These are phyloP conservation scores for Boletus rubescentipes DNA, from an alignment of 768 basidiomycete genomes.

Conservation along the genomic window DNA sequence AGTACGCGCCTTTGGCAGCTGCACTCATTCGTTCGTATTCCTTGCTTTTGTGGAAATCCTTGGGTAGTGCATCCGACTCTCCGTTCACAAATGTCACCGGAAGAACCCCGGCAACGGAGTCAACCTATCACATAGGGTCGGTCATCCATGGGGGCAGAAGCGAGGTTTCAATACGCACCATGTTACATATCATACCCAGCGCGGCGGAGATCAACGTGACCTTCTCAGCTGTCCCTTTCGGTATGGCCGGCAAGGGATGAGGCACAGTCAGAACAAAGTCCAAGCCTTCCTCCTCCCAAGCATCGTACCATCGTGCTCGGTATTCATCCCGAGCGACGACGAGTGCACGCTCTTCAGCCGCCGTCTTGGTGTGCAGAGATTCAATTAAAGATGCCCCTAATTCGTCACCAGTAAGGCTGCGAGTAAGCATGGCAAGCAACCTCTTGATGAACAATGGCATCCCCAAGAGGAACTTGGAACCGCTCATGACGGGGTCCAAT, in stretches of 20 bases:
- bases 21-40: slow-evolving; percentile 38
- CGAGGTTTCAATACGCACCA: slow-evolving; percentile 31
- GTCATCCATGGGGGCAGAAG: neutral
- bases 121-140: slow-evolving; percentile 36
- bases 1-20: slow-evolving; percentile 46
- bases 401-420: slow-evolving; percentile 29
- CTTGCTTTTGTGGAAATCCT: slow-evolving; percentile 25
- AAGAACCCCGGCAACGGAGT: slow-evolving; percentile 58
- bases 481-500: slow-evolving; percentile 32
- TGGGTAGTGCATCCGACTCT: slow-evolving; percentile 39
- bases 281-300: slow-evolving; percentile 36
- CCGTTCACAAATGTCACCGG: slow-evolving; percentile 55
- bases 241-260: slow-evolving; percentile 40
- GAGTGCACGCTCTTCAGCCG: slow-evolving; percentile 28
- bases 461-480: slow-evolving; percentile 22
- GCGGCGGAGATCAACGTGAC: slow-evolving; percentile 35
- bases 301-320: slow-evolving; percentile 36
- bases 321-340: slow-evolving; percentile 29
- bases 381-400: slow-evolving; percentile 31
- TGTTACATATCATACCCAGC: slow-evolving; percentile 42
- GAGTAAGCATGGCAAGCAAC: slow-evolving; percentile 40
- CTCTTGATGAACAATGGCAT: slow-evolving; percentile 40
- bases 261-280: slow-evolving; percentile 43
- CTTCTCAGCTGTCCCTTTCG: slow-evolving; percentile 34
- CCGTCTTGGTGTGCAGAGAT: slow-evolving; percentile 35